Conservation (phyloP, 169 alveolate species). For the Cryptosporidium viatorum region DNA sequence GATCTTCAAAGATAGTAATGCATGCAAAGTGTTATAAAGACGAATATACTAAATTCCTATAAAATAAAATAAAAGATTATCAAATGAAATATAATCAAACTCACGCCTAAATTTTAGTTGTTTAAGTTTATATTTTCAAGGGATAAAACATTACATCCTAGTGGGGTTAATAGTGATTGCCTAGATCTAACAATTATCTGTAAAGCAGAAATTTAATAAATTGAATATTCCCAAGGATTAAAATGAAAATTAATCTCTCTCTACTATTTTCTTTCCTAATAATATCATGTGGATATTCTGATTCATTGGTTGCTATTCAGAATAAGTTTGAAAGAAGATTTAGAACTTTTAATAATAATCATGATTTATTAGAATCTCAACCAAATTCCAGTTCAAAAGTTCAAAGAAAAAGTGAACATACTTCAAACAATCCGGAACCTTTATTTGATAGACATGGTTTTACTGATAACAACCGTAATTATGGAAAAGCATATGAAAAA, state of each 20-base stretch:
- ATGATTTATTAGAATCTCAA: neutral
- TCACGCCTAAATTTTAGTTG: neutral
- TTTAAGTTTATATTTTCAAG: neutral
- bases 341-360: neutral
- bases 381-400: neutral
- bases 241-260: neutral
- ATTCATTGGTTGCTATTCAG: neutral
- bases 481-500: neutral
- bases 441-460: neutral
- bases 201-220: neutral
- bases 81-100: neutral
- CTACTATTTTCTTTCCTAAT: neutral
- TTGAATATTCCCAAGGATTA: neutral
- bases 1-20: constrained; percentile 22
- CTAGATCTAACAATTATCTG: neutral
- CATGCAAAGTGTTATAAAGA: neutral
- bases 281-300: neutral
- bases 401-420: neutral
- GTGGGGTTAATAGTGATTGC: neutral
- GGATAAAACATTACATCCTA: neutral
- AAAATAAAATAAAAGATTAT: neutral
- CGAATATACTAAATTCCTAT: neutral
- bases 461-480: neutral
- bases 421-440: neutral
- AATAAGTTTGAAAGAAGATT: neutral